These are phyloP conservation scores for Agaricus subrufescens DNA, from an alignment of 768 basidiomycete genomes.

Conservation along the genomic window DNA sequence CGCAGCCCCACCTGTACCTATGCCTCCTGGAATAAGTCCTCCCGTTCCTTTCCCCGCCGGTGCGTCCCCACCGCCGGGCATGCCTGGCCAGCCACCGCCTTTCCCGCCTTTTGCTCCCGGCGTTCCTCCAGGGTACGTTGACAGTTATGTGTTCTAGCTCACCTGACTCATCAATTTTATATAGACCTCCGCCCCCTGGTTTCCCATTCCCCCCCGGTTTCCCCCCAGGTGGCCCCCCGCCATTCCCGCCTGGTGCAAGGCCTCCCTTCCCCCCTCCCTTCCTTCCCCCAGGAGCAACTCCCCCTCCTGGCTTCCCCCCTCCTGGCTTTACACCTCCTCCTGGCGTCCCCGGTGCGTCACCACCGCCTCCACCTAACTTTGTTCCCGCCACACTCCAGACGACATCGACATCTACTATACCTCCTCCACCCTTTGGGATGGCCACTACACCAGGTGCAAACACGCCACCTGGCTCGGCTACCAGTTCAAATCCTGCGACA, in stretches of 20 bases:
- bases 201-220: slow-evolving; percentile 49
- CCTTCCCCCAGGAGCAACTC: slow-evolving; percentile 20
- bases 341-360: slow-evolving; percentile 13
- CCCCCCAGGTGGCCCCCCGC: slow-evolving; percentile 20
- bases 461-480: too few species aligned
- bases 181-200: slow-evolving; percentile 48
- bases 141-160: slow-evolving; percentile 8
- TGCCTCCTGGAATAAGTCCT: slow-evolving; percentile 27
- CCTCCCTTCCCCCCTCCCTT: slow-evolving; percentile 26
- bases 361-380: slow-evolving; percentile 16
- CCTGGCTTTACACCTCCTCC: slow-evolving; percentile 12
- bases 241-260: slow-evolving; percentile 24
- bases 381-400: slow-evolving; percentile 12
- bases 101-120: slow-evolving; percentile 54
- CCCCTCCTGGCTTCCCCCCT: slow-evolving; percentile 13
- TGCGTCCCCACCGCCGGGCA: slow-evolving; percentile 33
- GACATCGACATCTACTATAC: neutral
- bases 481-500: too few species aligned
- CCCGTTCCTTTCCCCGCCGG: slow-evolving; percentile 37
- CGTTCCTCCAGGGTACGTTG: slow-evolving; percentile 53
- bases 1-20: slow-evolving; percentile 38
- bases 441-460: neutral
- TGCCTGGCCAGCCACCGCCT: slow-evolving; percentile 42
- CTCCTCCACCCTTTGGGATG: neutral
- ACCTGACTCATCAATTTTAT: slow-evolving; percentile 13